These are phyloP conservation scores for Sphagnum tenellum DNA, from an alignment of 225 moss, liverwort and hornwort genomes.

Conservation along the genomic window DNA sequence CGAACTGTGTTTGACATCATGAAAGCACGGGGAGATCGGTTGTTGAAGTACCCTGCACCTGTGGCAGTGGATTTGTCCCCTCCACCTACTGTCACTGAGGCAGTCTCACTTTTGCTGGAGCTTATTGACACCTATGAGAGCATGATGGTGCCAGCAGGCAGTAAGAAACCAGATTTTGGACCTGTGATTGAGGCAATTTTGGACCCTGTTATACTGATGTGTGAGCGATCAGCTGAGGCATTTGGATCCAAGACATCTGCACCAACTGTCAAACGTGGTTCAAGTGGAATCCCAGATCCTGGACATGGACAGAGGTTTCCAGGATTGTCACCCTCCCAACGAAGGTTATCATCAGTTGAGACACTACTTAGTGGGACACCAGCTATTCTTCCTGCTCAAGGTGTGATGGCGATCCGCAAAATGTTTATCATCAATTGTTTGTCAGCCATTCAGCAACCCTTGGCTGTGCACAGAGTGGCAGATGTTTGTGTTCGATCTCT, in stretches of 20 bases:
- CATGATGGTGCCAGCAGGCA: conserved; percentile 95
- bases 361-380: conserved; percentile 35
- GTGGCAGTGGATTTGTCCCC: conserved; percentile 94
- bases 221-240: conserved; percentile 84
- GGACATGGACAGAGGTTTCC: conserved; percentile 79
- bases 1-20: conserved; percentile 86
- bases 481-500: conserved; percentile 52
- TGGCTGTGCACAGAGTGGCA: conserved; percentile 68
- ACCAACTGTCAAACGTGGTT: conserved; percentile 51
- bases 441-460: conserved; percentile 85
- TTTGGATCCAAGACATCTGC: conserved; percentile 48
- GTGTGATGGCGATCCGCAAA: conserved; percentile 56
- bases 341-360: conserved; percentile 65
- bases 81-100: conserved; percentile 76
- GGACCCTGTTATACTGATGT: conserved; percentile 88
- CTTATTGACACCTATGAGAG: conserved; percentile 82
- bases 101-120: conserved; percentile 76
- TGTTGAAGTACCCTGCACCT: conserved; percentile 65
- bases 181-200: conserved; percentile 75
- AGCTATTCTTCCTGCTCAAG: conserved; percentile 39
- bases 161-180: conserved; percentile 80
- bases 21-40: conserved; percentile 84
- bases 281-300: conserved; percentile 51
- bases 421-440: conserved; percentile 91
- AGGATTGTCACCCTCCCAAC: conserved; percentile 35